Conservation (phyloP, 2,329 filamentous ascomycete species). For the Trichoderma afroharzianum region DNA sequence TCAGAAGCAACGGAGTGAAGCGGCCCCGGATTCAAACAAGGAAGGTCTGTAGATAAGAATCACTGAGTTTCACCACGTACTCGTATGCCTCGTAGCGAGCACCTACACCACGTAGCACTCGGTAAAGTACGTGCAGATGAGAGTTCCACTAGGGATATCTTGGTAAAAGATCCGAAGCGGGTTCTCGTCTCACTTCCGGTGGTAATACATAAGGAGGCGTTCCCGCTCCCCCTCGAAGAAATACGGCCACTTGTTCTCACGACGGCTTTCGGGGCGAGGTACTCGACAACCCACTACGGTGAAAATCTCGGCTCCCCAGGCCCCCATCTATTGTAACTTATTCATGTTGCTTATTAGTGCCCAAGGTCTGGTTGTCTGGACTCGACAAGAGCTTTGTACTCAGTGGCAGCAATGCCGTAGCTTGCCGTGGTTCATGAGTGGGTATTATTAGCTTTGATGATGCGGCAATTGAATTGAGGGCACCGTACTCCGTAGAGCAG, state of each 20-base stretch:
- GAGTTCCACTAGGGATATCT: neutral
- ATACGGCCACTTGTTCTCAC: neutral
- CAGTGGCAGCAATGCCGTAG: neutral
- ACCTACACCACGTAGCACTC: neutral
- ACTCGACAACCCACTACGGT: neutral
- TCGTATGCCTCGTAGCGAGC: neutral
- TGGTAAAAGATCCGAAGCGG: constrained; percentile 5
- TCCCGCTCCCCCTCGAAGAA: neutral
- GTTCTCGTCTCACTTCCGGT: neutral
- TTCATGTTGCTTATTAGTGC: neutral
- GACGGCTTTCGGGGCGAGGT: neutral
- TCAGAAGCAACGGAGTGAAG: neutral
- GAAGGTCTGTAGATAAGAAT: neutral
- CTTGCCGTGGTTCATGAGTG: neutral
- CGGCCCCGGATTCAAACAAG: neutral
- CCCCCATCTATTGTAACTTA: neutral
- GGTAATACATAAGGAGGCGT: constrained; percentile 5
- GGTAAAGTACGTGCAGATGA: neutral
- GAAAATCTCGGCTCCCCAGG: neutral
- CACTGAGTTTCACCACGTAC: neutral
- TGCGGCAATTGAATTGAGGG: neutral
- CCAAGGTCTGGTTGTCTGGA: neutral
- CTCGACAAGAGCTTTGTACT: neutral
- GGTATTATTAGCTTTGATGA: neutral
- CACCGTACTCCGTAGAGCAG: neutral